Conservation (phyloP, 2,329 filamentous ascomycete genomes). For the Paraconiothyrium brasiliense region DNA sequence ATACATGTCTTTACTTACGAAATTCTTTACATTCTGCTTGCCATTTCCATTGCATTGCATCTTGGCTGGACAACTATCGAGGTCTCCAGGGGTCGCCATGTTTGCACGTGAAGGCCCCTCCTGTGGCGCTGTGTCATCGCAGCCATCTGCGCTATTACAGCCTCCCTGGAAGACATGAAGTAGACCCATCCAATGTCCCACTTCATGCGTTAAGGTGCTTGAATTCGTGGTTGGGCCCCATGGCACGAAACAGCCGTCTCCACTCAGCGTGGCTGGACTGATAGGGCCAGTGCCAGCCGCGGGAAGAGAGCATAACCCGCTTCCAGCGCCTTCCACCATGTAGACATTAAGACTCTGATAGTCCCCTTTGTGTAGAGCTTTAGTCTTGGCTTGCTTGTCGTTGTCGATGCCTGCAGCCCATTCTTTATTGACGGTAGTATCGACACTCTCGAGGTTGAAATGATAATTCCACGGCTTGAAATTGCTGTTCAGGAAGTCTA, state of each 20-base stretch:
- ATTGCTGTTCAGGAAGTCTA: too few relatives aligned
- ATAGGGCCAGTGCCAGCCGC: slow-evolving; percentile 9
- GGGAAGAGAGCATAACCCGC: slow-evolving; percentile 41
- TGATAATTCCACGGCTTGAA: neutral
- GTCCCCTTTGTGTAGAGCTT: slow-evolving; percentile 60
- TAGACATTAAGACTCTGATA: slow-evolving; percentile 65
- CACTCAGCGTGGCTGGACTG: slow-evolving; percentile 3
- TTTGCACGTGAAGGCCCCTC: slow-evolving; percentile 22
- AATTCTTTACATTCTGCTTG: slow-evolving; percentile 26
- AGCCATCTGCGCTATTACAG: slow-evolving; percentile 32
- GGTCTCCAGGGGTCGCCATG: slow-evolving; percentile 18
- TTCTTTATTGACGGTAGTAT: slow-evolving; percentile 16
- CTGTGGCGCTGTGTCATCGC: slow-evolving; percentile 41
- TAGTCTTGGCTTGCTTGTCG: slow-evolving; percentile 50
- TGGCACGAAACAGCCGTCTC: slow-evolving; percentile 6
- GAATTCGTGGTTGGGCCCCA: slow-evolving; percentile 13
- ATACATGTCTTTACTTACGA: slow-evolving; percentile 16
- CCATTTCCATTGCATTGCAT: slow-evolving; percentile 19
- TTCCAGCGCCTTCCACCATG: slow-evolving; percentile 60
- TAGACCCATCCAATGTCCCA: slow-evolving; percentile 34
- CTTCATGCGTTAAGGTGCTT: slow-evolving; percentile 25
- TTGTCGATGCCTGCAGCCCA: slow-evolving; percentile 26
- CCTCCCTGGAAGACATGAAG: slow-evolving; percentile 39
- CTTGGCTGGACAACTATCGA: slow-evolving; percentile 23
- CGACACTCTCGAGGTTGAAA: slow-evolving; percentile 21